These are phyloP conservation scores for Xylaria sp. DNA, from an alignment of 2,329 filamentous ascomycete species.

Conservation along the genomic window DNA sequence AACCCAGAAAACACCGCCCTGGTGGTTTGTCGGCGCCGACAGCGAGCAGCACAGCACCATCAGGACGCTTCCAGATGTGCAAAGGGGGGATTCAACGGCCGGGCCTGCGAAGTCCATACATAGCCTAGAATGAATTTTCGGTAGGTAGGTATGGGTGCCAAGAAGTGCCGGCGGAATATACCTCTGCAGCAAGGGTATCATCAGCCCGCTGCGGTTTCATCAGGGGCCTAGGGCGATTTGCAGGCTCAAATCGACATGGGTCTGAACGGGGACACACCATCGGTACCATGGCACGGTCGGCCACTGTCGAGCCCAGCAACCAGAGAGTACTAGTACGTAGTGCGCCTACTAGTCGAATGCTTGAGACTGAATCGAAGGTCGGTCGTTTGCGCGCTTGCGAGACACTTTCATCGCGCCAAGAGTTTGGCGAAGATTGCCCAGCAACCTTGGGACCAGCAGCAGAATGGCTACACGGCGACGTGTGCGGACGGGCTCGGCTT, in stretches of 20 bases:
- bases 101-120: conserved; percentile 28
- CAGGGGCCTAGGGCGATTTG: conserved; percentile 42
- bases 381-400: conserved; percentile 27
- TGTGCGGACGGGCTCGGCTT: conserved; percentile 21
- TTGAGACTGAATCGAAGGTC: conserved; percentile 27
- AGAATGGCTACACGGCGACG: conserved; percentile 15
- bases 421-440: conserved; percentile 25
- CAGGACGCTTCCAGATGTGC: conserved; percentile 21
- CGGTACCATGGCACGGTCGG: conserved; percentile 40
- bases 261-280: conserved; percentile 42
- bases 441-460: conserved; percentile 29
- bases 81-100: conserved; percentile 31
- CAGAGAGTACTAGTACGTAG: not conserved
- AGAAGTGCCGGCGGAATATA: conserved; percentile 41
- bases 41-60: conserved; percentile 25
- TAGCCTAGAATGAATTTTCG: conserved; percentile 30
- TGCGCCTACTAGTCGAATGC: conserved; percentile 24
- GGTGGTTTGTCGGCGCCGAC: conserved; percentile 29
- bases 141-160: conserved; percentile 29
- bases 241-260: conserved; percentile 43
- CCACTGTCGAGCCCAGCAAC: conserved; percentile 22
- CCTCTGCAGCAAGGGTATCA: conserved; percentile 47
- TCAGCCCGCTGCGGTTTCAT: conserved; percentile 50
- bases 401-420: conserved; percentile 35
- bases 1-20: conserved; percentile 18